These are phyloP conservation scores for Cryptosporidium muris DNA, from an alignment of 169 alveolate genomes.

Conservation along the genomic window DNA sequence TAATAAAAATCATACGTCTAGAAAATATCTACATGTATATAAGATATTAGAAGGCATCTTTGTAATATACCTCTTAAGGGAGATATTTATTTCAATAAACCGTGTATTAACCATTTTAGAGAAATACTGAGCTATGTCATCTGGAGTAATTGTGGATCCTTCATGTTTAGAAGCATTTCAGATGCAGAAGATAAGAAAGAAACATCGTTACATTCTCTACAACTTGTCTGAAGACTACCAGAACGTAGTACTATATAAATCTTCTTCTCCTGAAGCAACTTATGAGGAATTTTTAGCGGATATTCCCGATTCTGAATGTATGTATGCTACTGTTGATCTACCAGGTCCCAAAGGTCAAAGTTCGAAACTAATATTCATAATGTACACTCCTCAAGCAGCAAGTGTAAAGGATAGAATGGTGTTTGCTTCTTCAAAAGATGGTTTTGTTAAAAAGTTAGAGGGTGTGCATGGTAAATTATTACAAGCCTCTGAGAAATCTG, in stretches of 20 bases:
- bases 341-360: constrained; percentile 66
- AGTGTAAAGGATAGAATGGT: constrained; percentile 79
- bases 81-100: constrained; percentile 20
- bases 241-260: constrained; percentile 73
- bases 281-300: constrained; percentile 64
- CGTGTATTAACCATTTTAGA: not conserved
- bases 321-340: constrained; percentile 77
- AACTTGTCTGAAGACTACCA: constrained; percentile 69
- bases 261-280: constrained; percentile 73
- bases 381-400: constrained; percentile 78
- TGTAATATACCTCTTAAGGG: constrained; percentile 5
- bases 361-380: constrained; percentile 70
- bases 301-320: constrained; percentile 76
- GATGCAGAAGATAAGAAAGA: constrained; percentile 75
- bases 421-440: constrained; percentile 79
- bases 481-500: constrained; percentile 77
- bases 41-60: constrained; percentile 35
- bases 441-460: constrained; percentile 74
- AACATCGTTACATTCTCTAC: constrained; percentile 73
- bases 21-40: constrained; percentile 67
- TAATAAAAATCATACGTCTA: constrained; percentile 67
- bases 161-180: constrained; percentile 74
- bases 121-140: constrained; percentile 72
- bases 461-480: constrained; percentile 76
- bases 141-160: constrained; percentile 75